Percentiles rank a stretch among this genome's conserved stretches.
Evolutionary conservation across 2,329 filamentous ascomycete species (phyloP).

Genomic region (Fusarium gaditjirri): DNA sequence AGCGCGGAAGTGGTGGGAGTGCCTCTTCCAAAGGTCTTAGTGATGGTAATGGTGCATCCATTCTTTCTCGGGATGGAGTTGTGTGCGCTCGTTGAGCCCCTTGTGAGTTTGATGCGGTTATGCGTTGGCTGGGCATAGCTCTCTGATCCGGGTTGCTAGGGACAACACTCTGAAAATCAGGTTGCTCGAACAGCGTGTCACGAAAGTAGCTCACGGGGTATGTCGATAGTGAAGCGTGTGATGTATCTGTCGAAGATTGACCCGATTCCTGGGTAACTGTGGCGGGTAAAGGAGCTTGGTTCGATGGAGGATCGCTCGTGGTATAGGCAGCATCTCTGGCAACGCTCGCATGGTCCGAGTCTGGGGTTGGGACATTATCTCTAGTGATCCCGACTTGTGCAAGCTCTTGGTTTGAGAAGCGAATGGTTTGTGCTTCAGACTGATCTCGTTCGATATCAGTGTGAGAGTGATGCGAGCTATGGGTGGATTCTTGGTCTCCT

Average conservation of each 20-base stretch:
- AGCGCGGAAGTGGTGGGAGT: constrained; percentile 35
- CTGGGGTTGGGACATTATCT: neutral
- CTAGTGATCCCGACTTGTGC: constrained; percentile 9
- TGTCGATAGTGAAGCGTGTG: neutral
- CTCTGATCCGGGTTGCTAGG: neutral
- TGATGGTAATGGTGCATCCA: constrained; percentile 43
- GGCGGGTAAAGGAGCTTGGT: neutral
- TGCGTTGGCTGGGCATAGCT: neutral
- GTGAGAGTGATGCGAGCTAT: constrained; percentile 7
- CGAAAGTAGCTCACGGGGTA: constrained; percentile 1
- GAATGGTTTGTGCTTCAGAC: constrained; percentile 6
- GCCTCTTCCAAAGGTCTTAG: constrained; percentile 25
- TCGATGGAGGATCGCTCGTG: neutral
- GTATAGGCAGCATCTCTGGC: constrained; percentile 7
- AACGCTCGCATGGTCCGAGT: neutral
- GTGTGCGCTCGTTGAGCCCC: constrained; percentile 25
- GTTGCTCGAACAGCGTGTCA: neutral
- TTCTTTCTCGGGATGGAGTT: constrained; percentile 43
- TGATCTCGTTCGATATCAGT: constrained; percentile 14
- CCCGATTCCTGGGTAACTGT: constrained; percentile 4
- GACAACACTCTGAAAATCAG: neutral
- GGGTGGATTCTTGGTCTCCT: constrained; percentile 40
- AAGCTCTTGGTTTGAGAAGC: constrained; percentile 32
- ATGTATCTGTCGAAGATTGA: constrained; percentile 1
- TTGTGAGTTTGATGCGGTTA: constrained; percentile 2